Percentiles rank a stretch among this genome's conserved stretches.
These are phyloP conservation scores for Solanum ossicruentum DNA, from an alignment of 257 asterid species.

Conservation along the genomic window DNA sequence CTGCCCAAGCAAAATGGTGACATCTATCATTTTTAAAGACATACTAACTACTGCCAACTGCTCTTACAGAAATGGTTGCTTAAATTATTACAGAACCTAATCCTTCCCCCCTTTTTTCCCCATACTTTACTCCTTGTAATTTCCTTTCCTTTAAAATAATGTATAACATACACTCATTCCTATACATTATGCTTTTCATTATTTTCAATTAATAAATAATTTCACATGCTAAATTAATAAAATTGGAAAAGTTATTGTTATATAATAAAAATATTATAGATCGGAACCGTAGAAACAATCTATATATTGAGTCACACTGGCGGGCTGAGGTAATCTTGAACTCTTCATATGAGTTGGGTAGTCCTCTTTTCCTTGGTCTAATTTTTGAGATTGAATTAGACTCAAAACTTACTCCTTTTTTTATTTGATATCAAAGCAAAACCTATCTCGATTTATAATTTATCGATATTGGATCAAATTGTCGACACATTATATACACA, in stretches of 20 bases:
- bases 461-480: background rate
- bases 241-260: background rate
- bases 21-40: slow-evolving; percentile 44
- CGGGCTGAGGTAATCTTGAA: background rate
- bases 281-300: background rate
- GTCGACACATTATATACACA: fast-evolving
- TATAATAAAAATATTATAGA: fast-evolving
- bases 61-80: slow-evolving; percentile 35
- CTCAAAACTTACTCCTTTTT: background rate
- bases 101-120: slow-evolving; percentile 12
- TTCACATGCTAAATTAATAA: background rate
- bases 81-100: slow-evolving; percentile 64
- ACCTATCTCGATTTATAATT: background rate
- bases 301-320: background rate
- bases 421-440: background rate
- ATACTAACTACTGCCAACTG: slow-evolving; percentile 67
- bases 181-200: slow-evolving; percentile 4
- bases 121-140: slow-evolving; percentile 18
- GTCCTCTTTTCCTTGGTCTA: background rate
- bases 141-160: slow-evolving; percentile 4
- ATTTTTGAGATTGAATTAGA: background rate
- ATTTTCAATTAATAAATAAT: background rate
- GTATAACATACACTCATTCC: background rate
- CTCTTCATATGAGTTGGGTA: background rate
- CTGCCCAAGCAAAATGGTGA: slow-evolving; percentile 47